These are phyloP conservation scores for Aspergillus ochraceus DNA, from an alignment of 2,329 filamentous ascomycete species.

Conservation along the genomic window DNA sequence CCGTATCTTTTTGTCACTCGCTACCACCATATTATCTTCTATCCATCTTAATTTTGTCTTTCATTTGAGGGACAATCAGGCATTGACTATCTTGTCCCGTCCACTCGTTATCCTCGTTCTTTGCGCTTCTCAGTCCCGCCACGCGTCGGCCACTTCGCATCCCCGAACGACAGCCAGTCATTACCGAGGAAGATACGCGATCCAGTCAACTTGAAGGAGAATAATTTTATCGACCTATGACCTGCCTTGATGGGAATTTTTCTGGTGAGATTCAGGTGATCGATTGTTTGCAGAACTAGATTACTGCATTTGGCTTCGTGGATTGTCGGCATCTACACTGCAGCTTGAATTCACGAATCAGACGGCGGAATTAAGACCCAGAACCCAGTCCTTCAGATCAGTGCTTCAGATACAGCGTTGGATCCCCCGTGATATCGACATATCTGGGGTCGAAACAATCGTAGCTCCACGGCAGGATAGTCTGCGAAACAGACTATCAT, in stretches of 20 bases:
- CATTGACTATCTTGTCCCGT: slow-evolving; percentile 3
- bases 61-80: background rate
- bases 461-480: background rate
- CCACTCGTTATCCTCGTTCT: slow-evolving; percentile 7
- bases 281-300: background rate
- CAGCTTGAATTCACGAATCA: background rate
- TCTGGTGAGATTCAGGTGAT: background rate
- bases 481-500: background rate
- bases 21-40: background rate
- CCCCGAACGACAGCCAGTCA: background rate
- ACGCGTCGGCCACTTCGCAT: slow-evolving; percentile 2
- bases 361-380: background rate
- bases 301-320: background rate
- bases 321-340: background rate
- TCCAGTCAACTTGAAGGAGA: background rate
- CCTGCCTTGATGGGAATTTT: background rate
- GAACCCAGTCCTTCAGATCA: background rate
- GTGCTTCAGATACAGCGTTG: background rate
- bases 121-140: background rate
- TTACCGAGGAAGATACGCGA: background rate
- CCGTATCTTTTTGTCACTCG: background rate
- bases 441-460: background rate
- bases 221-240: background rate
- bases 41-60: background rate
- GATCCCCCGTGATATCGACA: background rate